Evolutionary conservation across 73 alveolate species (phyloP).

Genomic region (Paramecium sonneborni): DNA sequence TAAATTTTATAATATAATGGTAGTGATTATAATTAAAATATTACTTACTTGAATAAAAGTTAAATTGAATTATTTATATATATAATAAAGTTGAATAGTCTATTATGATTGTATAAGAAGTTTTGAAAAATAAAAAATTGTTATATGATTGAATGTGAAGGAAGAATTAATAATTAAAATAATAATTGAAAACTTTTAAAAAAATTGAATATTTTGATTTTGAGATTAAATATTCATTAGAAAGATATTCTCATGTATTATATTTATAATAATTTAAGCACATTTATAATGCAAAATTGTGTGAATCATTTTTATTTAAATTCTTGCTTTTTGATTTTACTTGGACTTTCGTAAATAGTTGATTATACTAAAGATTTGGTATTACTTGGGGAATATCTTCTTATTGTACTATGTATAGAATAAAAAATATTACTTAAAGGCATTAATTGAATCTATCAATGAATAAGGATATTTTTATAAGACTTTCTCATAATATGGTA

Average conservation of each 20-base stretch:
- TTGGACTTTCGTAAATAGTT: neutral
- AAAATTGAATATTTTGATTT: neutral
- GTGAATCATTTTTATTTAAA: neutral
- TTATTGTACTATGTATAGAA: neutral
- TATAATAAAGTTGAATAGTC: too few species aligned
- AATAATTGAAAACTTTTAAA: too few species aligned
- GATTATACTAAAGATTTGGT: neutral
- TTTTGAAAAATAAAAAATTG: conserved; percentile 11
- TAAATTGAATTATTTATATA: too few species aligned
- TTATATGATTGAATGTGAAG: neutral
- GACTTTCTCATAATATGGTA: neutral
- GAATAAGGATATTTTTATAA: neutral
- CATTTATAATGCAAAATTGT: too few species aligned
- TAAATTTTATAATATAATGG: too few species aligned
- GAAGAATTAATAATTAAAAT: too few species aligned
- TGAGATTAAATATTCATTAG: neutral
- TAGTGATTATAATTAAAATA: too few species aligned
- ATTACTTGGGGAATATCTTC: neutral
- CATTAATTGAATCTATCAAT: neutral
- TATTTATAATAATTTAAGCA: too few species aligned
- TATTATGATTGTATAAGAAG: too few species aligned
- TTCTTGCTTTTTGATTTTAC: neutral
- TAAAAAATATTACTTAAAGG: neutral
- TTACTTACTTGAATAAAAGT: conserved; percentile 70
- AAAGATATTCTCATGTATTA: neutral